Evolutionary conservation across 768 basidiomycete species (phyloP), one percentile per base, ranked within the genome.

Genomic region (Naematelia aurantialba): DNA sequence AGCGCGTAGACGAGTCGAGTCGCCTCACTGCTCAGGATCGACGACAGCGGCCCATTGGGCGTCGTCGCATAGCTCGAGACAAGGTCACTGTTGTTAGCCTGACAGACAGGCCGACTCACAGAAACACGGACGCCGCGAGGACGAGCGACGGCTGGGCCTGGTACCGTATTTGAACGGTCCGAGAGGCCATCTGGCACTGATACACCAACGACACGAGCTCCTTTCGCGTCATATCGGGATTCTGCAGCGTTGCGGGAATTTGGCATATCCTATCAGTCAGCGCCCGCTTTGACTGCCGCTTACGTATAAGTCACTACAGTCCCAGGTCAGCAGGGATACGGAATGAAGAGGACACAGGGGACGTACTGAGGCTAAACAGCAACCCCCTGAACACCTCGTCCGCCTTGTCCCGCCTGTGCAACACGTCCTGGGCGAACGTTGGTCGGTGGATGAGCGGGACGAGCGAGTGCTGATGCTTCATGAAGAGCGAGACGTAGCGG

Each of bases 371-470:
- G 55, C 63, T 65, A 25, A 55, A 60, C 14, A 65, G 30, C 53
- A 65, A 52, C 22, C 59, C 63, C 29, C 63, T 39, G 31, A 71
- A 71, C 12, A 55, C 50, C 45, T 66, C 65, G 34, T 67, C 67
- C 49, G 29, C 45, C 49, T 63, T 39, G 54, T 71, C 69, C 13
- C 67, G 49, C 29, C 69, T 57, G 21, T 63, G 58, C 24, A 66
- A 51, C 21, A 71, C 46, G 42, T 63, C 60, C 45, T 59, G 52
- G 10, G 64, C 67, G 51, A 71, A 68, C 3, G 67, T 71, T 45
- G 69, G 69, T 30, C 66, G 65, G 44, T 71, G 69, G n/a, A 71
- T 61, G 27, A 71, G 55, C 26, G 69, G 69, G 13, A 65, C 55
- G 19, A 67, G 46, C 14, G 64, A 55, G 45, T 71, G 69, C 26